Conservation (phyloP, 108 stramenopile species). For the Skeletonema potamos region DNA sequence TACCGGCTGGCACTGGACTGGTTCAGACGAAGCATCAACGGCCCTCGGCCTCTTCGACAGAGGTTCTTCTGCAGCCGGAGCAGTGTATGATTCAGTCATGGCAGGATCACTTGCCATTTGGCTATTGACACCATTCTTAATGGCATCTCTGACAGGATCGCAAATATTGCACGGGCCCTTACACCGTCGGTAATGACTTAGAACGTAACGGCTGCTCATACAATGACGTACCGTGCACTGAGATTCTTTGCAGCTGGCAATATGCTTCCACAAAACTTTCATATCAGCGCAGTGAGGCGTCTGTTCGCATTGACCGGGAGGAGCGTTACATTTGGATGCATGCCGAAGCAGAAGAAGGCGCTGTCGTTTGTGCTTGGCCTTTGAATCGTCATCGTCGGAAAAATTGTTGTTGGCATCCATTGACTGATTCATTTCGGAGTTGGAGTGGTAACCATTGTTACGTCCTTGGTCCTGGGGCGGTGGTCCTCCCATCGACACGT, state of each 20-base stretch:
- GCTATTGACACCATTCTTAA: constrained; percentile 58
- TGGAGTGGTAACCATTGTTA: neutral
- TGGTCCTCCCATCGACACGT: constrained; percentile 4
- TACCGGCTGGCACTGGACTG: neutral
- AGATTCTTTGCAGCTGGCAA: constrained; percentile 95
- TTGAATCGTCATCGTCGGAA: constrained; percentile 56
- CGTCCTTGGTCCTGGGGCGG: constrained; percentile 1
- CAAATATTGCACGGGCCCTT: constrained; percentile 93
- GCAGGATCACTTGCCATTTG: constrained; percentile 20
- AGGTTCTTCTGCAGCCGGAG: neutral
- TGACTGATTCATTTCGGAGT: neutral
- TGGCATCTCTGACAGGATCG: constrained; percentile 92
- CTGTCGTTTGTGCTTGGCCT: constrained; percentile 96
- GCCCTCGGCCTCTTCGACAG: constrained; percentile 7
- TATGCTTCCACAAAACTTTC: constrained; percentile 99
- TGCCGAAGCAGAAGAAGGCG: constrained; percentile 94
- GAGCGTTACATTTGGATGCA: constrained; percentile 93
- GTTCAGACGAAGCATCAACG: neutral
- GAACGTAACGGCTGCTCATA: constrained; percentile 96
- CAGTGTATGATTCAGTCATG: constrained; percentile 12
- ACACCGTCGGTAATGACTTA: constrained; percentile 97
- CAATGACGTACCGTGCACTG: constrained; percentile 93
- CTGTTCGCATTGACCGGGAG: constrained; percentile 78
- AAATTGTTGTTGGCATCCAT: constrained; percentile 8
- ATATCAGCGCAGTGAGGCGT: constrained; percentile 97